Base-by-base conservation (phyloP, 192 early-diverging fungal species). In the Haplosporangium gracile region DNA sequence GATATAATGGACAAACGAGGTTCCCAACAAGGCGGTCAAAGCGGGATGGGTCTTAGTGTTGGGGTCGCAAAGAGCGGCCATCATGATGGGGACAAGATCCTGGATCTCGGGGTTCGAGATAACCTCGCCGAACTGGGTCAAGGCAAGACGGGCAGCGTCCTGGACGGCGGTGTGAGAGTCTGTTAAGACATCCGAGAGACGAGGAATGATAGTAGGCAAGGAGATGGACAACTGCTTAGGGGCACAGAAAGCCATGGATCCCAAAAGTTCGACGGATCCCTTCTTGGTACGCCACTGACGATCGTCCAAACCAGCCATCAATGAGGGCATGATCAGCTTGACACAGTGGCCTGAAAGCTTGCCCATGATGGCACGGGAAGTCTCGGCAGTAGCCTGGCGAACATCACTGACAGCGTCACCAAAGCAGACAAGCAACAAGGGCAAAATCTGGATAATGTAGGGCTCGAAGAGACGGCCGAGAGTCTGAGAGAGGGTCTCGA, bases 41-140 rank as follows among this genome's bases (percentile, higher is more conserved):
- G 98, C 98, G 15, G 92, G 81, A 45, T 93, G 91, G 2, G 99
- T 99, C 83, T 97, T 95, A 39, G 87, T 83, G 73, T 97, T 96
- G 36, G 99, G 99, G 85, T 99, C 96, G 76, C 92, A 92, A 36
- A 99, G 92, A 5, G 97, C 98, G 22, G 92, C 90, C 81, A 99
- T 87, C 74, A 99, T 88, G 76, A 91, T 87, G 6, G 98, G 98
- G 26, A 99, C 98, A 72, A 99, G 88, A 26, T 88, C 91, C 85
- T 98, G 97, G 82, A 99, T 97, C 89, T 99, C 99, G 16, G 99
- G 99, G 78, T 99, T 99, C 77, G 95, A 96, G 86, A 99, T 99
- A 39, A 99, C 98, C 51, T 96, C 93, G 69, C 98, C 99, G 77
- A 99, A 99, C 43, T 91, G 90, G 74, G 93, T 91, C 77, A 99